Conservation (phyloP, 495 filamentous ascomycete species). For the Hypoxylon rickii region DNA sequence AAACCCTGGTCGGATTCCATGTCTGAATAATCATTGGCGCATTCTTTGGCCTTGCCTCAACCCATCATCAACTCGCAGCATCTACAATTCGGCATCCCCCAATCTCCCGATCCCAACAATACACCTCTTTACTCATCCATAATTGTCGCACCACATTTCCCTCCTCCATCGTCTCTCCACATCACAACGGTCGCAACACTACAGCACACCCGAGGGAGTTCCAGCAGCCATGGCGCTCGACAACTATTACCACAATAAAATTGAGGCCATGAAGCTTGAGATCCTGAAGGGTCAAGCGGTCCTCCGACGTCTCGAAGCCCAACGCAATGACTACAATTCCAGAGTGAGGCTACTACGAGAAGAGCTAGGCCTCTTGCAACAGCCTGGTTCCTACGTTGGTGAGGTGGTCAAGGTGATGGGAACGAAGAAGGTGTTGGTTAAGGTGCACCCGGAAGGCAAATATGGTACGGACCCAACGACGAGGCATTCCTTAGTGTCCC, state of each 20-base stretch:
- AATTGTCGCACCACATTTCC: not conserved
- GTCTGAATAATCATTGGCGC: constrained; percentile 20
- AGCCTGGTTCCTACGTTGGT: constrained; percentile 96
- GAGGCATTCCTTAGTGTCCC: no score
- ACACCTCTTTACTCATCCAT: not conserved
- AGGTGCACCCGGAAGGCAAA: constrained; percentile 99
- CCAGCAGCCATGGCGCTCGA: constrained; percentile 88
- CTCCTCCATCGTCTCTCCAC: not conserved
- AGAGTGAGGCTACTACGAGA: constrained; percentile 92
- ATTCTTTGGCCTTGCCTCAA: constrained; percentile 23
- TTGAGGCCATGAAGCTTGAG: constrained; percentile 99
- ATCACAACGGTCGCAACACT: not conserved
- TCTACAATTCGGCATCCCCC: not conserved
- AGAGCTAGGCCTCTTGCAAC: constrained; percentile 93
- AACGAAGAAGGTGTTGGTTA: constrained; percentile 98
- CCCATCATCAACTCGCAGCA: constrained; percentile 1
- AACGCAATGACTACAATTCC: constrained; percentile 99
- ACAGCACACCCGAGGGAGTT: constrained; percentile 27
- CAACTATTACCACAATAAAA: constrained; percentile 99
- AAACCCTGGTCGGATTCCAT: constrained; percentile 8
- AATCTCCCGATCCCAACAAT: no score
- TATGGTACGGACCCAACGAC: constrained; percentile 69
- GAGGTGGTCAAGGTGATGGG: constrained; percentile 99
- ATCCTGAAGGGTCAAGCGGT: constrained; percentile 98
- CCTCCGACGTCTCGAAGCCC: constrained; percentile 90